phyloP scores from a whole-genome alignment of 805 yeast genomes.

The Spathaspora sp. region DNA sequence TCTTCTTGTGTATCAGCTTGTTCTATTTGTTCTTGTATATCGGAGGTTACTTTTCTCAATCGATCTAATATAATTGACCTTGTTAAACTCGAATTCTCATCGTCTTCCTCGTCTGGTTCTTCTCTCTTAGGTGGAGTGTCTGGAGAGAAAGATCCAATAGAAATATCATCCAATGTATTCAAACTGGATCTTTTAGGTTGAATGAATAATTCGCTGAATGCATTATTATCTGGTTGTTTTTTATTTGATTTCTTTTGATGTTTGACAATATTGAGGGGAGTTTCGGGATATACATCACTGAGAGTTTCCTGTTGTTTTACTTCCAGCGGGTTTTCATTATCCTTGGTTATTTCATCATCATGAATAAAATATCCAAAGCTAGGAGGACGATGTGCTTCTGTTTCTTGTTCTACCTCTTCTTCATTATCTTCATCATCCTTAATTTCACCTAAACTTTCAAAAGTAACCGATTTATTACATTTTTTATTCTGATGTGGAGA shows the following conservation, averaged over 20 bases:
- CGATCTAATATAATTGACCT: constrained; percentile 36
- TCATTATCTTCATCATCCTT: constrained; percentile 12
- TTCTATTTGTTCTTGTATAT: constrained; percentile 29
- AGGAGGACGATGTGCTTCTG: background rate
- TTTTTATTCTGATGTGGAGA: constrained; percentile 3
- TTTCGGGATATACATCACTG: constrained; percentile 37
- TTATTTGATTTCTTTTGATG: constrained; percentile 5
- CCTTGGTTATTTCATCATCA: background rate
- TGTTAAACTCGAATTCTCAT: constrained; percentile 15
- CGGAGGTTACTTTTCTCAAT: constrained; percentile 36
- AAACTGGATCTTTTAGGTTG: constrained; percentile 3
- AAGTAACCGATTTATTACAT: constrained; percentile 34
- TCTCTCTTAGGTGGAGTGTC: constrained; percentile 25
- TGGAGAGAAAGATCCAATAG: constrained; percentile 37
- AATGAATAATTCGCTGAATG: constrained; percentile 2
- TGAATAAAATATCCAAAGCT: background rate
- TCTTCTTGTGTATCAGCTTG: constrained; percentile 11
- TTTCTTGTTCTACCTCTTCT: constrained; percentile 11
- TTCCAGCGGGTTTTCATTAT: background rate
- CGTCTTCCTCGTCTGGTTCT: constrained; percentile 6
- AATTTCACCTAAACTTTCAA: constrained; percentile 31
- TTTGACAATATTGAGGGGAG: constrained; percentile 32
- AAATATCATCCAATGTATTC: constrained; percentile 15
- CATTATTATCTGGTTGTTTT: background rate
- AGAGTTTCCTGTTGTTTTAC: constrained; percentile 32